A percentile compares a stretch with the other conserved stretches of the same genome.
phyloP scores from a whole-genome alignment of 163 green algal genomes.

The Volvox carteri region DNA sequence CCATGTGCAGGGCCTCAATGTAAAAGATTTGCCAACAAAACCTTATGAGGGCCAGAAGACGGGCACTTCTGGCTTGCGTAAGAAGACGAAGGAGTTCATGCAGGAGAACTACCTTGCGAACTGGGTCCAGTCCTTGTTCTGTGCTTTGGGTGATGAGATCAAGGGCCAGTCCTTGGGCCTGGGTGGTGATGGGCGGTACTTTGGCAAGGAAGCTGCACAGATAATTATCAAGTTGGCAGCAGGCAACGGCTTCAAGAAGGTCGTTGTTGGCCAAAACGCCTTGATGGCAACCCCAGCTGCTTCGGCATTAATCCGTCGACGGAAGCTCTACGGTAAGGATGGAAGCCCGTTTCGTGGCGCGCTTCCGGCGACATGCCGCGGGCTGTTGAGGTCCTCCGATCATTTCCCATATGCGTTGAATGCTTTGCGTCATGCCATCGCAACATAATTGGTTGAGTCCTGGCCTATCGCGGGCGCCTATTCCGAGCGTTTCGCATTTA shows the following conservation, averaged over 20 bases:
- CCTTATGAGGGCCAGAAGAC: conserved; percentile 99
- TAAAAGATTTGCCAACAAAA: conserved; percentile 91
- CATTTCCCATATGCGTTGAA: too few species aligned
- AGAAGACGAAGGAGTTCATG: conserved; percentile 94
- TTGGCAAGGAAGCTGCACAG: conserved; percentile 97
- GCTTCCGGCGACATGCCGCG: background rate
- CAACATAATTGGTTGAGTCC: too few species aligned
- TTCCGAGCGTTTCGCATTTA: too few species aligned
- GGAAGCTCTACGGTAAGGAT: conserved; percentile 84
- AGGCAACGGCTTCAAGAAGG: conserved; percentile 93
- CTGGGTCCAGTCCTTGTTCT: conserved; percentile 98
- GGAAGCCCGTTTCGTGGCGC: background rate
- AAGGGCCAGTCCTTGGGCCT: conserved; percentile 91
- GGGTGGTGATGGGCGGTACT: conserved; percentile 98
- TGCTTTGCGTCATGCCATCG: too few species aligned
- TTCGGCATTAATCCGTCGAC: conserved; percentile 93
- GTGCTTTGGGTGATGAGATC: conserved; percentile 92
- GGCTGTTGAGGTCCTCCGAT: background rate
- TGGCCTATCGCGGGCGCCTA: too few species aligned
- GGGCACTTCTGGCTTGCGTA: conserved; percentile 96
- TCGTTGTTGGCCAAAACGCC: conserved; percentile 91
- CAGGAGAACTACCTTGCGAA: conserved; percentile 97
- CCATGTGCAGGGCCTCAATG: conserved; percentile 71
- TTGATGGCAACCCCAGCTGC: conserved; percentile 97
- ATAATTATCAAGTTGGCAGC: conserved; percentile 98